phyloP scores from a whole-genome alignment of 176 grass and related monocot genomes.

The Oryza glaberrima region DNA sequence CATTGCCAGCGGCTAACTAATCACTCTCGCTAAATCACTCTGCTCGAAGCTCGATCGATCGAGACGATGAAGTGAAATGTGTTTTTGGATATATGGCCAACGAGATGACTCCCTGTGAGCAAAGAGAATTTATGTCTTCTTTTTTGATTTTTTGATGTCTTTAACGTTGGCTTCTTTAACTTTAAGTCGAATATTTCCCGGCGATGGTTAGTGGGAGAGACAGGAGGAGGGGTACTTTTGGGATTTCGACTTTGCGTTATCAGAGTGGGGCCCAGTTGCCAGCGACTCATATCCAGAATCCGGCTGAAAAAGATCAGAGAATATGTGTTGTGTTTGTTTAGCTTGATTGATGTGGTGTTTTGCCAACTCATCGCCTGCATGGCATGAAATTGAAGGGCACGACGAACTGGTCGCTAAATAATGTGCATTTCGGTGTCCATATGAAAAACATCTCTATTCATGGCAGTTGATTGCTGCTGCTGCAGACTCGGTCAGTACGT shows the following conservation, averaged over 20 bases:
- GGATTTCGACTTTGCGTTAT: not conserved
- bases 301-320: not conserved
- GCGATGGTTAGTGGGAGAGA: not conserved
- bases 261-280: not conserved
- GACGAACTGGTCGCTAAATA: no score
- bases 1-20: not conserved
- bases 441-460: not conserved
- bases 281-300: not conserved
- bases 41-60: not conserved
- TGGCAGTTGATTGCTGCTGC: not conserved
- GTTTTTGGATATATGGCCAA: not conserved
- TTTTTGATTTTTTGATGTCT: not conserved
- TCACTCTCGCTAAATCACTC: not conserved
- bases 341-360: no score
- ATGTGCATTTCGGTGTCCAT: no score
- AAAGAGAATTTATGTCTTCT: not conserved
- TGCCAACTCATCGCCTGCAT: no score
- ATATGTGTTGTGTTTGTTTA: no score
- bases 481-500: not conserved
- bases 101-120: no score
- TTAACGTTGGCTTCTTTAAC: conserved; percentile 15
- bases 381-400: no score
- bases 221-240: not conserved
- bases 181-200: conserved; percentile 26
- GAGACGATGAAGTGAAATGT: not conserved